Percentiles rank a stretch among this genome's conserved stretches.
Conservation (phyloP, 228 moss, liverwort and hornwort species). For the Sphagnum magellanicum region DNA sequence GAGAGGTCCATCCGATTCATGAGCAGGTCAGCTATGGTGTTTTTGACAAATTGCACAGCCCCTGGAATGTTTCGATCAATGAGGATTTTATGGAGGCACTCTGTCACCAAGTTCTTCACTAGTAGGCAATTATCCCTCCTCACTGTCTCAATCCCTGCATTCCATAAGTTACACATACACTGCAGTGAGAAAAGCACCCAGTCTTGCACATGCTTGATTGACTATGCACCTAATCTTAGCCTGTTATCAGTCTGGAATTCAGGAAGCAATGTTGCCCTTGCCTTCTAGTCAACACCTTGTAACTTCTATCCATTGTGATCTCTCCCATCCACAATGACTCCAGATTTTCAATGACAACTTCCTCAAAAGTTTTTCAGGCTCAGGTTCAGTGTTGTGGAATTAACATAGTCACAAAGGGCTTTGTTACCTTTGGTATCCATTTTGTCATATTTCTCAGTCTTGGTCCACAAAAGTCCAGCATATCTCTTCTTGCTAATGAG, state of each 20-base stretch:
- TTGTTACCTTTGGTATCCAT: slow-evolving; percentile 96
- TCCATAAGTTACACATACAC: not conserved
- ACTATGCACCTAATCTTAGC: too few relatives aligned
- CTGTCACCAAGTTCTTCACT: slow-evolving; percentile 96
- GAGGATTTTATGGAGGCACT: slow-evolving; percentile 92
- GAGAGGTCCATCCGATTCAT: slow-evolving; percentile 99
- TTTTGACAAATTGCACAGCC: slow-evolving; percentile 90
- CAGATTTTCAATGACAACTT: too few relatives aligned
- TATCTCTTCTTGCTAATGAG: slow-evolving; percentile 99
- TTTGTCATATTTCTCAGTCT: slow-evolving; percentile 88
- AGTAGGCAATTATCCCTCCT: slow-evolving; percentile 95
- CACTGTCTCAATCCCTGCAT: slow-evolving; percentile 90
- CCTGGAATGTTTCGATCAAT: slow-evolving; percentile 89
- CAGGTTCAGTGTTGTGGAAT: too few relatives aligned
- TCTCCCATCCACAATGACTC: too few relatives aligned
- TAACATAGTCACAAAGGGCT: not conserved
- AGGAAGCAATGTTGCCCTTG: too few relatives aligned
- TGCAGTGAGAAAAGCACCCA: too few relatives aligned
- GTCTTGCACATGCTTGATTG: too few relatives aligned
- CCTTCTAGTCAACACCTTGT: too few relatives aligned
- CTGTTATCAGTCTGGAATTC: too few relatives aligned
- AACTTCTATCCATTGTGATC: too few relatives aligned
- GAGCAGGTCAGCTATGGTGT: slow-evolving; percentile 86
- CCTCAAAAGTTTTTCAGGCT: too few relatives aligned
- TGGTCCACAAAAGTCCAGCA: slow-evolving; percentile 96